A percentile compares a stretch with the other conserved stretches of the same genome.
These are phyloP conservation scores for Ustilago hordei DNA, from an alignment of 1,284 basidiomycete genomes.

Conservation along the genomic window DNA sequence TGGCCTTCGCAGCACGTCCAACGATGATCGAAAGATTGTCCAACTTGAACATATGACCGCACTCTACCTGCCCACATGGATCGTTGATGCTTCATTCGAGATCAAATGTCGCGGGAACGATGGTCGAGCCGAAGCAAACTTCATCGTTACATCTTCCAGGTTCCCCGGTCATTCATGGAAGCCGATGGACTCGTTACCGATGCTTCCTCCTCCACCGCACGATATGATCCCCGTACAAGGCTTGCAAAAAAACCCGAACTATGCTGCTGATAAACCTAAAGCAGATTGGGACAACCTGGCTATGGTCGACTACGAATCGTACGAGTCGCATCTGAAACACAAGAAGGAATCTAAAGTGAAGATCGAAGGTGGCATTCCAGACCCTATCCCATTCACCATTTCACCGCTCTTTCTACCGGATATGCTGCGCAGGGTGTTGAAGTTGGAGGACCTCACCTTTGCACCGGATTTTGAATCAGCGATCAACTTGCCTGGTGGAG, in stretches of 20 bases:
- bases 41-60: constrained; percentile 37
- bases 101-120: constrained; percentile 50
- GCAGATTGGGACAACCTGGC: constrained; percentile 28
- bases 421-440: constrained; percentile 34
- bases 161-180: constrained; percentile 52
- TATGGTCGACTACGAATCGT: constrained; percentile 46
- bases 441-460: constrained; percentile 34
- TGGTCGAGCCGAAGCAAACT: constrained; percentile 39
- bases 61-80: constrained; percentile 48
- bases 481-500: constrained; percentile 26
- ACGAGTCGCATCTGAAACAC: constrained; percentile 24
- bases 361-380: constrained; percentile 44
- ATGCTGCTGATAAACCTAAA: constrained; percentile 4
- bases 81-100: constrained; percentile 47
- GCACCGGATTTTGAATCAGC: constrained; percentile 29
- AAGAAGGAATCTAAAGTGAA: constrained; percentile 16
- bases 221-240: constrained; percentile 24
- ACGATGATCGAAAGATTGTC: constrained; percentile 24
- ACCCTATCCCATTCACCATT: constrained; percentile 43
- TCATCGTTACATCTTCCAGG: constrained; percentile 25
- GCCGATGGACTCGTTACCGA: constrained; percentile 46
- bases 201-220: constrained; percentile 36
- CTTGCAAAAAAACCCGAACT: constrained; percentile 18
- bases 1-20: constrained; percentile 15
- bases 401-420: constrained; percentile 49